phyloP scores from a whole-genome alignment of 2,329 filamentous ascomycete genomes.

The Pseudogymnoascus sp. region DNA sequence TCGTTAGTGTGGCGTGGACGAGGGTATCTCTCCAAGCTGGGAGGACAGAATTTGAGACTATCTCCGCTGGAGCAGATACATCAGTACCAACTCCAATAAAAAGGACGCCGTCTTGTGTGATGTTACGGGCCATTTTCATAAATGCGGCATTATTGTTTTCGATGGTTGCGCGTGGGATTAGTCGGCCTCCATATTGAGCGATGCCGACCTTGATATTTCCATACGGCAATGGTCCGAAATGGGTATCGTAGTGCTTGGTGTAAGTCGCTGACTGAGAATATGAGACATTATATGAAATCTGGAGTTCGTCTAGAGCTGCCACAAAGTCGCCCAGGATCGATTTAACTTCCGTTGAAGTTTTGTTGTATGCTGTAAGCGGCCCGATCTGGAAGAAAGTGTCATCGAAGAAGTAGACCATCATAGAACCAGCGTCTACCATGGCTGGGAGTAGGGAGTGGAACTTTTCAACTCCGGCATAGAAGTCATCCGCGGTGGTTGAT shows the following conservation, averaged over 20 bases:
- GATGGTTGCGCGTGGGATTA: slow-evolving; percentile 33
- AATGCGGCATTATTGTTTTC: slow-evolving; percentile 19
- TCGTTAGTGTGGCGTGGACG: slow-evolving; percentile 26
- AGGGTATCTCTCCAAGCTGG: slow-evolving; percentile 34
- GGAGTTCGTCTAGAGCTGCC: slow-evolving; percentile 30
- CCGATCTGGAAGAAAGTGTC: slow-evolving; percentile 38
- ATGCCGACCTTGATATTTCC: slow-evolving; percentile 23
- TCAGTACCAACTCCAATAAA: slow-evolving; percentile 29
- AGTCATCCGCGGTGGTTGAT: slow-evolving; percentile 31
- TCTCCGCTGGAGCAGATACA: slow-evolving; percentile 18
- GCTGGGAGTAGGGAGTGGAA: slow-evolving; percentile 37
- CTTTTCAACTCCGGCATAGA: slow-evolving; percentile 39
- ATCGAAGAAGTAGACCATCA: slow-evolving; percentile 40
- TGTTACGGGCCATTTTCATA: slow-evolving; percentile 24
- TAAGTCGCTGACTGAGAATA: slow-evolving; percentile 20
- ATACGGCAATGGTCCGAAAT: slow-evolving; percentile 24
- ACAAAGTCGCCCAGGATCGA: slow-evolving; percentile 39
- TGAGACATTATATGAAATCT: slow-evolving; percentile 26
- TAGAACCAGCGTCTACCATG: slow-evolving; percentile 41
- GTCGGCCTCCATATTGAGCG: slow-evolving; percentile 34
- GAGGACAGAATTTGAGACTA: slow-evolving; percentile 31
- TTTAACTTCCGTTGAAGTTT: slow-evolving; percentile 34
- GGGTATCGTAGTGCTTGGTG: slow-evolving; percentile 26
- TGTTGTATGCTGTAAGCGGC: slow-evolving; percentile 39
- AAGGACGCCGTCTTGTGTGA: slow-evolving; percentile 28